Percentiles rank a stretch among this genome's conserved stretches.
phyloP scores from a whole-genome alignment of 352 stramenopile genomes.

The Globisporangium alternatum region DNA sequence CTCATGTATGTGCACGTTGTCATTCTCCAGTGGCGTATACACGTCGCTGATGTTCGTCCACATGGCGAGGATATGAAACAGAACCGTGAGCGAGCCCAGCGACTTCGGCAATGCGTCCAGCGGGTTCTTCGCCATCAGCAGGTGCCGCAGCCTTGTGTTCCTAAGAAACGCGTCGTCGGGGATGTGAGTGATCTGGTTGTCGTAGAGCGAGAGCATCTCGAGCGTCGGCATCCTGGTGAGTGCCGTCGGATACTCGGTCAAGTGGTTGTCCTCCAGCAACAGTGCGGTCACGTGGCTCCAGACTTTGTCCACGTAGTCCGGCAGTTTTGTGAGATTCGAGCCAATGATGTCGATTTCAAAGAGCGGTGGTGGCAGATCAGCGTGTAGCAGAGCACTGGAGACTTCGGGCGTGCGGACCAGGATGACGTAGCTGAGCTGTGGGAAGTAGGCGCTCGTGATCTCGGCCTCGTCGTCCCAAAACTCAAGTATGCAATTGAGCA shows the following conservation, averaged over 20 bases:
- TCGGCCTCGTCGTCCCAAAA: constrained; percentile 11
- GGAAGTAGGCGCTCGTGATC: constrained; percentile 3
- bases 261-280: constrained; percentile 17
- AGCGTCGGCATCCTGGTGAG: constrained; percentile 12
- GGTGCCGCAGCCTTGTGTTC: neutral
- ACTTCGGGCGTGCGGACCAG: constrained; percentile 14
- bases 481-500: constrained; percentile 21
- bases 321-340: constrained; percentile 16
- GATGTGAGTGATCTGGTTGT: constrained; percentile 14
- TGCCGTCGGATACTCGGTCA: constrained; percentile 6
- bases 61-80: neutral
- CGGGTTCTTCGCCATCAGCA: neutral
- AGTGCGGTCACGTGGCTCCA: constrained; percentile 16
- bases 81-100: neutral
- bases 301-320: constrained; percentile 7
- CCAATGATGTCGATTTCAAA: constrained; percentile 21
- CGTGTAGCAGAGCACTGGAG: constrained; percentile 6
- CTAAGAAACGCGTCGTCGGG: constrained; percentile 7
- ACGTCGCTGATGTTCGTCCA: neutral
- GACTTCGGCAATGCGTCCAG: neutral
- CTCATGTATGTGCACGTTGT: neutral
- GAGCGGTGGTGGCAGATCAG: constrained; percentile 12
- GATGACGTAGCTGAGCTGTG: constrained; percentile 16
- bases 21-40: neutral
- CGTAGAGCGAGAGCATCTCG: constrained; percentile 16